phyloP scores from a whole-genome alignment of 352 stramenopile genomes.

The Phytophthora sojae region DNA sequence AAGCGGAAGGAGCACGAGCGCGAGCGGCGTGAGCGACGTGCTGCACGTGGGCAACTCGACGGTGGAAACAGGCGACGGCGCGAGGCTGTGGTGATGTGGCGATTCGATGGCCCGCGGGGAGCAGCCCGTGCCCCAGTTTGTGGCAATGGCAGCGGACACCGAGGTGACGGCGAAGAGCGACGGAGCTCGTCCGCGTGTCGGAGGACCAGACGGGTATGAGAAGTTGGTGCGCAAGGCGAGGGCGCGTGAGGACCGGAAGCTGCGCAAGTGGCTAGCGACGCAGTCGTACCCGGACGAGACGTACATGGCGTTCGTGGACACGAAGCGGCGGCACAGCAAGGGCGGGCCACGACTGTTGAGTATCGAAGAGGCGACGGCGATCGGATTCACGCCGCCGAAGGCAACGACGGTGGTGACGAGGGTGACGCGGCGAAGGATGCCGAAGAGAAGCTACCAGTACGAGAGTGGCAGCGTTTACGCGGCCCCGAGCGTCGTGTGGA shows the following conservation, averaged over 20 bases:
- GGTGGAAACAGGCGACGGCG: too few species aligned
- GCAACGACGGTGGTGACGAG: neutral
- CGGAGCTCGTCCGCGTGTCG: neutral
- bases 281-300: too few species aligned
- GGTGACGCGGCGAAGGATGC: neutral
- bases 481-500: neutral
- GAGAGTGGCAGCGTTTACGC: neutral
- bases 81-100: too few species aligned
- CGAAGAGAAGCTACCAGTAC: neutral
- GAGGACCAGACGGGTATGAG: neutral
- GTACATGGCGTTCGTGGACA: neutral
- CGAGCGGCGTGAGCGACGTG: neutral
- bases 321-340: neutral
- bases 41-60: neutral
- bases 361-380: neutral
- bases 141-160: too few species aligned
- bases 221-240: neutral
- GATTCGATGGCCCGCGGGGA: neutral
- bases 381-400: neutral
- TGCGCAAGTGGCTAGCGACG: neutral
- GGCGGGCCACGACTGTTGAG: neutral
- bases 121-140: too few species aligned
- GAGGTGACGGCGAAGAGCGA: neutral
- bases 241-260: neutral
- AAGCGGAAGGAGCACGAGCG: neutral